These are phyloP conservation scores for Alternaria consortialis DNA, from an alignment of 2,329 filamentous ascomycete species.

Conservation along the genomic window DNA sequence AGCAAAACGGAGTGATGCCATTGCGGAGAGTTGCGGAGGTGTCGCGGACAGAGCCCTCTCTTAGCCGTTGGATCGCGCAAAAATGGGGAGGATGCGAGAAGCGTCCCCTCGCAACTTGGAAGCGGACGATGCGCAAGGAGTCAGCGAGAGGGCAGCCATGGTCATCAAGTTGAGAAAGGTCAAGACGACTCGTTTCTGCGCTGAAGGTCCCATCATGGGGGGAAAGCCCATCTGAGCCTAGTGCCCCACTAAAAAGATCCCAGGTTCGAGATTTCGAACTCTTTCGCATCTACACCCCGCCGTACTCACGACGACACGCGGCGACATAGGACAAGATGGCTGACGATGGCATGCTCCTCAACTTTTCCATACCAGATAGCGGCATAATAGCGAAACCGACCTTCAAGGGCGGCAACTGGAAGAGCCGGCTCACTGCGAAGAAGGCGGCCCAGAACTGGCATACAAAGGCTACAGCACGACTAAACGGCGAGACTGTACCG, in stretches of 20 bases:
- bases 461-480: conserved; percentile 52
- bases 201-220: conserved; percentile 30
- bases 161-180: conserved; percentile 23
- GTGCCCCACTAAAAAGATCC: conserved; percentile 33
- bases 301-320: conserved; percentile 6
- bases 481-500: conserved; percentile 39
- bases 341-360: conserved; percentile 93
- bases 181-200: conserved; percentile 36
- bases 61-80: conserved; percentile 4
- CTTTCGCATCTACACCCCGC: conserved; percentile 14
- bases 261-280: conserved; percentile 19
- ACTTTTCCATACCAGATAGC: conserved; percentile 80
- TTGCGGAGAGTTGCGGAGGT: conserved; percentile 37
- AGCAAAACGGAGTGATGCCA: conserved; percentile 31
- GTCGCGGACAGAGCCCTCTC: conserved; percentile 19
- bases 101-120: conserved; percentile 9
- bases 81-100: neutral
- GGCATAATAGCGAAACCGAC: conserved; percentile 69
- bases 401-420: conserved; percentile 93
- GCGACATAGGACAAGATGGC: conserved; percentile 68
- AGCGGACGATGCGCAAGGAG: conserved; percentile 12
- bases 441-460: conserved; percentile 67
- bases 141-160: conserved; percentile 26
- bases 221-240: conserved; percentile 12
- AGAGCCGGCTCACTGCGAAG: conserved; percentile 83